Base-by-base conservation (phyloP, 768 basidiomycete species). In the Melanogaster broomeanus region DNA sequence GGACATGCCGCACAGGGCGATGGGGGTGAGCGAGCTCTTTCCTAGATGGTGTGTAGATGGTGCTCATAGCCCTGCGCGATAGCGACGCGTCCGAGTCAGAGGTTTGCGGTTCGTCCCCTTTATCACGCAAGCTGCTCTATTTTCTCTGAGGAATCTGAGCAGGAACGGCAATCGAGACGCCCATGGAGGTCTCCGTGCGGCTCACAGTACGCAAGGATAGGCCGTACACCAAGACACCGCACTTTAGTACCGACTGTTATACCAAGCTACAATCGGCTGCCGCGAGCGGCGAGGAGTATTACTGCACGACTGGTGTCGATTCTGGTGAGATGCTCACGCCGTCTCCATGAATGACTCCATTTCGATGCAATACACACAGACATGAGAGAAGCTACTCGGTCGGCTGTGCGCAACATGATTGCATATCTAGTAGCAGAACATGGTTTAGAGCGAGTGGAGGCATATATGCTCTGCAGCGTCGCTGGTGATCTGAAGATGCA, bases 1-100 rank as follows among this genome's bases (percentile, higher is more conserved):
- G 84, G 84, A 5, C 84, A 85, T 63, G 84, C 83, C 4, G 82
- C 79, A 10, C 84, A 84, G 66, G 84, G 84, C 7, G 84, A 84
- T 59, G 84, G 84, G 63, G 84, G 83, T 80, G 49, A 51, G 77
- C 63, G 21, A 31, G 35, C 3, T 6, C n/a, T 33, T 45, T 27
- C 4, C 15, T n/a, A 12, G 34, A 10, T 21, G 6, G 37, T 27
- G 5, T 3, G 49, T 44, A 28, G 6, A 12, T n/a, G 5, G 22
- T 24, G 25, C 30, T 35, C 38, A 28, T 30, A 24, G n/a, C n/a
- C n/a, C 45, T 28, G 7, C 16, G 13, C 6, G 9, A 27, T 42
- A n/a, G n/a, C n/a, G n/a, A n/a, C n/a, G n/a, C n/a, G 24, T 37
- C 31, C 42, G 31, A 44, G 16, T 31, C 55, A 84, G 83, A 84